phyloP scores from a whole-genome alignment of 495 filamentous ascomycete species.

The Penicillium flavigenum region DNA sequence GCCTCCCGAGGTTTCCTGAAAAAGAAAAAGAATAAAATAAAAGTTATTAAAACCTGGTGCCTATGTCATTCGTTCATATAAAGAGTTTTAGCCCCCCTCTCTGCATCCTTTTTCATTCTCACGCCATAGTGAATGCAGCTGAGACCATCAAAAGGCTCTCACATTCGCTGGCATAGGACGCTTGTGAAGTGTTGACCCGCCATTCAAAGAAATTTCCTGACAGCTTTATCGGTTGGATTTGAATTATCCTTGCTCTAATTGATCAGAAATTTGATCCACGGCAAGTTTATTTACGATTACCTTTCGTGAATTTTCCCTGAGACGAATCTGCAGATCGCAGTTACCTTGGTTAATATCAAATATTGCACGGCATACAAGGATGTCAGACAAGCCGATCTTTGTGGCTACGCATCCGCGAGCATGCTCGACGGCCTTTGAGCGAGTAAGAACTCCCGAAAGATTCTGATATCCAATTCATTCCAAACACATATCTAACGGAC shows the following conservation, averaged over 20 bases:
- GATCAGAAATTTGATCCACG: conserved; percentile 14
- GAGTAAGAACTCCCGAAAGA: conserved; percentile 53
- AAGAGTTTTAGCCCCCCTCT: conserved; percentile 11
- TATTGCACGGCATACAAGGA: conserved; percentile 31
- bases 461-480: background rate
- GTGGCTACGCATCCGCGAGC: conserved; percentile 90
- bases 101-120: conserved; percentile 16
- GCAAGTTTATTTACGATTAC: conserved; percentile 27
- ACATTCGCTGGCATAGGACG: conserved; percentile 20
- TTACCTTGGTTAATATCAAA: background rate
- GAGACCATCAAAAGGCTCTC: conserved; percentile 21
- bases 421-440: conserved; percentile 94
- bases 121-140: conserved; percentile 25
- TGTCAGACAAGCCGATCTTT: conserved; percentile 83
- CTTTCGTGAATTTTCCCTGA: background rate
- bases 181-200: conserved; percentile 11
- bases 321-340: conserved; percentile 2
- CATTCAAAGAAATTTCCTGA: conserved; percentile 3
- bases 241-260: conserved; percentile 8
- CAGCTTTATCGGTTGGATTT: background rate
- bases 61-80: conserved; percentile 18
- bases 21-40: conserved; percentile 1
- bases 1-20: conserved; percentile 6
- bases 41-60: background rate
- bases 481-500: conserved; percentile 4